Percentiles rank a stretch among this genome's conserved stretches.
These are phyloP conservation scores for Jamesozyma lodderae DNA, from an alignment of 805 yeast genomes.

Conservation along the genomic window DNA sequence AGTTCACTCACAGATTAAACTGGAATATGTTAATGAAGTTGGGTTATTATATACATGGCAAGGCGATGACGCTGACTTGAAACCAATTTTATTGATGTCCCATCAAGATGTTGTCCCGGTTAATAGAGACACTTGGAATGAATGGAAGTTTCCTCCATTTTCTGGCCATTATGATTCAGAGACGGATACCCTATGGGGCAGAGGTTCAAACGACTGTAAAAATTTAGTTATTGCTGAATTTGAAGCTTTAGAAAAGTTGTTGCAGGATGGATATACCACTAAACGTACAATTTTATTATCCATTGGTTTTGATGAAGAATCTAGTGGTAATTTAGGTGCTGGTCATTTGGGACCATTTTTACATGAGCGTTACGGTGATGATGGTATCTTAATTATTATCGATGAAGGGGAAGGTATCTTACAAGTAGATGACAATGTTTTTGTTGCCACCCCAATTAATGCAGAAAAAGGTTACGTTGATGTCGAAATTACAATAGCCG, in stretches of 20 bases:
- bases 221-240: constrained; percentile 54
- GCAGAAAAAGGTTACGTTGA: constrained; percentile 58
- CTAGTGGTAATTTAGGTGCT: constrained; percentile 59
- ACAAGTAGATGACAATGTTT: constrained; percentile 35
- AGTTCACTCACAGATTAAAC: constrained; percentile 37
- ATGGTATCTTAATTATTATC: constrained; percentile 53
- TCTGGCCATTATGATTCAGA: constrained; percentile 57
- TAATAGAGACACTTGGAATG: constrained; percentile 42
- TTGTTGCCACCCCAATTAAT: constrained; percentile 46
- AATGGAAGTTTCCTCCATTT: constrained; percentile 67
- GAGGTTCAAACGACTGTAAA: constrained; percentile 75
- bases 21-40: constrained; percentile 50
- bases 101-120: constrained; percentile 86
- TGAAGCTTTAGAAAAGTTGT: constrained; percentile 53
- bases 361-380: constrained; percentile 46
- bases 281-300: constrained; percentile 54
- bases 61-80: constrained; percentile 43
- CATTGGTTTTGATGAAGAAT: constrained; percentile 77
- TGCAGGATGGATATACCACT: constrained; percentile 46
- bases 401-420: constrained; percentile 52
- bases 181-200: constrained; percentile 50
- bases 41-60: constrained; percentile 59
- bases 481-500: constrained; percentile 40
- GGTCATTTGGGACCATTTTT: constrained; percentile 36
- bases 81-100: constrained; percentile 65